Evolutionary conservation across 106 monocot species (phyloP).

Genomic region (Dendrobium huoshanense): DNA sequence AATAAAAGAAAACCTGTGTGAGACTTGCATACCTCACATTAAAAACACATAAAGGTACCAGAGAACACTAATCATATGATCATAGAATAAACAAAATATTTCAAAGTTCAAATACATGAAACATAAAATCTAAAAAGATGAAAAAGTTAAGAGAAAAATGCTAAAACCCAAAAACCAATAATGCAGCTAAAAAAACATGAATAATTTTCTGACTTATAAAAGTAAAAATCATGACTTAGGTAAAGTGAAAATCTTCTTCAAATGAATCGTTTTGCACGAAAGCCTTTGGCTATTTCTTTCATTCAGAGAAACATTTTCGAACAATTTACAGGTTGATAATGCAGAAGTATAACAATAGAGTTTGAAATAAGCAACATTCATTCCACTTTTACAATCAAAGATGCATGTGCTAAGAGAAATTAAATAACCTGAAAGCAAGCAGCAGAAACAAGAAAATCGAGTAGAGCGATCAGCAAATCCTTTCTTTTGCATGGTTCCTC

Average conservation of each 20-base stretch:
- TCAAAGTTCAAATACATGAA: too few relatives aligned
- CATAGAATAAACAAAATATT: too few relatives aligned
- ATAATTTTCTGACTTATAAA: not conserved
- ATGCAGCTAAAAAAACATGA: not conserved
- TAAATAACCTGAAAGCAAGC: slow-evolving; percentile 61
- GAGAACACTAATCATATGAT: too few relatives aligned
- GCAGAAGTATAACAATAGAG: not conserved
- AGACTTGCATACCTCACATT: too few relatives aligned
- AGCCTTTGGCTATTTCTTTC: not conserved
- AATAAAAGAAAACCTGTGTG: too few relatives aligned
- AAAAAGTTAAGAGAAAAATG: too few relatives aligned
- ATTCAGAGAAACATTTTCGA: not conserved
- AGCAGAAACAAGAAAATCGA: slow-evolving; percentile 53
- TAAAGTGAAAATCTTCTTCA: not conserved
- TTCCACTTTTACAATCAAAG: not conserved
- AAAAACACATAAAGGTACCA: too few relatives aligned
- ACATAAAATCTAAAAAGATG: too few relatives aligned
- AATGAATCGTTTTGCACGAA: not conserved
- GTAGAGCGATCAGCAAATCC: slow-evolving; percentile 20
- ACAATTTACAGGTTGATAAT: not conserved
- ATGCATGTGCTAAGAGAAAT: not conserved
- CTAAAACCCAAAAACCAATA: too few relatives aligned
- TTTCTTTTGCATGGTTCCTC: slow-evolving; percentile 30
- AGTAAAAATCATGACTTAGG: not conserved
- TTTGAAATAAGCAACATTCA: not conserved